Conservation (phyloP, 2,329 filamentous ascomycete genomes). For the Cryphonectria parasitica region DNA sequence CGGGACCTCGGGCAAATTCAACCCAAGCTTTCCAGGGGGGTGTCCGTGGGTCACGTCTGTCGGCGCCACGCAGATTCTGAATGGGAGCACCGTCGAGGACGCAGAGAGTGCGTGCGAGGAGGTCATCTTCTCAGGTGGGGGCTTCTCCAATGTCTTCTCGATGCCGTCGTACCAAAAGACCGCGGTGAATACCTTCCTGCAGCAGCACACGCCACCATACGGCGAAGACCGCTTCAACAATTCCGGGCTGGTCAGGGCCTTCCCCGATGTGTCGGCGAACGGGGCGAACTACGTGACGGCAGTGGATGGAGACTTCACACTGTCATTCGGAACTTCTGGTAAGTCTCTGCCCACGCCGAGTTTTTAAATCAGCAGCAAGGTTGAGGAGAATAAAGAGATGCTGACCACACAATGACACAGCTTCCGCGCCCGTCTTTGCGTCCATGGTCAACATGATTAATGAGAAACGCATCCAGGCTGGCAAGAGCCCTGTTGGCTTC, state of each 20-base stretch:
- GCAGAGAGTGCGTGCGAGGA: conserved; percentile 51
- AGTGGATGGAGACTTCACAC: conserved; percentile 45
- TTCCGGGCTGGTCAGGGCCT: conserved; percentile 47
- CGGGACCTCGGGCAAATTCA: conserved; percentile 47
- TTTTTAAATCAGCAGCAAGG: not conserved
- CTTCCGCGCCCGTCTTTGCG: conserved; percentile 41
- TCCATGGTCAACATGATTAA: conserved; percentile 43
- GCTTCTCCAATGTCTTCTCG: conserved; percentile 54
- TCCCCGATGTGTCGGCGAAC: conserved; percentile 52
- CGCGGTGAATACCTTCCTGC: conserved; percentile 46
- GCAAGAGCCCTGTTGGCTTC: conserved; percentile 43
- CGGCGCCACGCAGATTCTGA: conserved; percentile 52
- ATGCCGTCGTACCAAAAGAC: conserved; percentile 51
- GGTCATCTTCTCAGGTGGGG: conserved; percentile 52
- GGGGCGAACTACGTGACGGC: conserved; percentile 50
- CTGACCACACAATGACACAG: conserved; percentile 20
- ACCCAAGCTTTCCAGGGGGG: conserved; percentile 49
- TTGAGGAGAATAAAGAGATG: no score
- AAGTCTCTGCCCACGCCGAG: conserved; percentile 4
- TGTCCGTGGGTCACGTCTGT: conserved; percentile 57
- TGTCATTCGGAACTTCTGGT: conserved; percentile 54
- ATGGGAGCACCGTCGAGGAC: conserved; percentile 41
- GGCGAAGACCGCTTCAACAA: conserved; percentile 51
- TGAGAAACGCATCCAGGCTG: conserved; percentile 40
- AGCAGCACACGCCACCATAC: conserved; percentile 47